Conservation (phyloP, 2,329 filamentous ascomycete species). For the Colletotrichum lindemuthianum region DNA sequence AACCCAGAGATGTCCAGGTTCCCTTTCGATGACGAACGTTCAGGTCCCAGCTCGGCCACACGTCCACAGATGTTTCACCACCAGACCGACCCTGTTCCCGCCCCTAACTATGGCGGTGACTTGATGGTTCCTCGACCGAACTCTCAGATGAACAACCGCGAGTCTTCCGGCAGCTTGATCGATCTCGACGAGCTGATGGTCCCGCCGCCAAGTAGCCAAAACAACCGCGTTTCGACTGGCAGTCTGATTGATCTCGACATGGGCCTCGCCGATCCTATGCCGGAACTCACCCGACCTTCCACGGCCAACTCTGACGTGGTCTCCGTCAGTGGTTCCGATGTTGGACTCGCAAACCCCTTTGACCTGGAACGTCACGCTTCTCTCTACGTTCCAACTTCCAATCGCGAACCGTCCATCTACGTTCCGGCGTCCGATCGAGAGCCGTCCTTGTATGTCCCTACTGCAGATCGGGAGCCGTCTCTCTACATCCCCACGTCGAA, state of each 20-base stretch:
- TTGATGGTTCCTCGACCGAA: conserved; percentile 38
- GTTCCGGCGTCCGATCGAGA: conserved; percentile 59
- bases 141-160: conserved; percentile 44
- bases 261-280: conserved; percentile 61
- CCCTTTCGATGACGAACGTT: conserved; percentile 48
- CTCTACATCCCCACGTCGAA: conserved; percentile 61
- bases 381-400: conserved; percentile 56
- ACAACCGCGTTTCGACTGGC: conserved; percentile 51
- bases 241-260: conserved; percentile 66
- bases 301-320: conserved; percentile 69
- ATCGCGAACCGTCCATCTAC: conserved; percentile 68
- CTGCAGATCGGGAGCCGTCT: conserved; percentile 61
- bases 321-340: conserved; percentile 66
- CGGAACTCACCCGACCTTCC: conserved; percentile 64
- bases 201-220: conserved; percentile 44
- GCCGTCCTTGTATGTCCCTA: conserved; percentile 68
- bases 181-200: conserved; percentile 59
- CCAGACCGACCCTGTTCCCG: conserved; percentile 59
- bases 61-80: conserved; percentile 61
- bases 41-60: conserved; percentile 43
- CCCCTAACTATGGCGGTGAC: conserved; percentile 36
- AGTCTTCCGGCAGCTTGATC: conserved; percentile 59
- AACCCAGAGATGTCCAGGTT: conserved; percentile 64
- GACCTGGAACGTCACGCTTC: conserved; percentile 72
- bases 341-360: conserved; percentile 67